Evolutionary conservation across 331 rosid genomes (phyloP).

Genomic region (Telfairia occidentalis): DNA sequence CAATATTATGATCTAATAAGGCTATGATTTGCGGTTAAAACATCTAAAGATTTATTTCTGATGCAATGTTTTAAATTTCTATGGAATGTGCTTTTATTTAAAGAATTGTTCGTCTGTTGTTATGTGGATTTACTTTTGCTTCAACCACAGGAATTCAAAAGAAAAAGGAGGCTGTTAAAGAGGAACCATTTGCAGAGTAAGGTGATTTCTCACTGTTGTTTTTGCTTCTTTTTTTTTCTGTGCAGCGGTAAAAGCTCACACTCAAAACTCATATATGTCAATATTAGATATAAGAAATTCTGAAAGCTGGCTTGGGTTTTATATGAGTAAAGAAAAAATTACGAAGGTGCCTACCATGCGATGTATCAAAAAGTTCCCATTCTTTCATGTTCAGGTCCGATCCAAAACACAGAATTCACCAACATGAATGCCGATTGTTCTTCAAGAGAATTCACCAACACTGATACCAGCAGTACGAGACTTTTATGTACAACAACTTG

Average conservation of each 20-base stretch:
- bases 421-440: conserved; percentile 12
- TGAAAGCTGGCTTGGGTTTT: neutral
- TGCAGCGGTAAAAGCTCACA: no score
- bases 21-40: neutral
- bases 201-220: no score
- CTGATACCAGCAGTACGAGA: neutral
- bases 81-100: neutral
- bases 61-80: neutral
- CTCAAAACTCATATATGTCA: no score
- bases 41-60: neutral
- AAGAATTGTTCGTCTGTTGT: neutral
- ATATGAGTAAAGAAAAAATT: neutral
- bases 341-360: neutral
- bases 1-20: neutral
- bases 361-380: neutral
- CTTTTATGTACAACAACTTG: neutral
- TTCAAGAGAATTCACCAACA: neutral
- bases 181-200: no score
- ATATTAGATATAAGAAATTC: neutral
- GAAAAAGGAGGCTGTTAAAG: conserved; percentile 28
- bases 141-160: conserved; percentile 34
- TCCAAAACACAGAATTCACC: conserved; percentile 41
- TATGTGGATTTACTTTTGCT: conserved; percentile 6
- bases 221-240: no score
- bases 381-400: conserved; percentile 19